Conservation (phyloP, 257 asterid species). For the Penstemon eatonii region DNA sequence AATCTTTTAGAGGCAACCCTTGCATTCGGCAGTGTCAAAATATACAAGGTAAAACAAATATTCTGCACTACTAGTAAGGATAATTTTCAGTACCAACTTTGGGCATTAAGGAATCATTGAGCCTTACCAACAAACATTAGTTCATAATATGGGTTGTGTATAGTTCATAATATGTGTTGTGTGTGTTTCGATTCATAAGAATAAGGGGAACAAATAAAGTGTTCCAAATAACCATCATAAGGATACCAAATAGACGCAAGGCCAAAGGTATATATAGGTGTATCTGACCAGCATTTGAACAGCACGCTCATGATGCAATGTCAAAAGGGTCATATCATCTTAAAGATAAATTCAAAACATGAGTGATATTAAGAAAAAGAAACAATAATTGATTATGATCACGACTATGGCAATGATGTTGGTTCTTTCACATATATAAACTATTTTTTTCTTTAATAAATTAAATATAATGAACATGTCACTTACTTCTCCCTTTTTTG, state of each 20-base stretch:
- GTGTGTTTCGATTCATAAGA: neutral
- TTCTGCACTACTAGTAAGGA: neutral
- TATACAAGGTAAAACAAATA: too few relatives aligned
- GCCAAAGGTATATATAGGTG: constrained; percentile 7
- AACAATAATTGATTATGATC: neutral
- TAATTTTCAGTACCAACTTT: neutral
- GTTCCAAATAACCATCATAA: constrained; percentile 8
- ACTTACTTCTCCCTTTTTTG: constrained; percentile 94
- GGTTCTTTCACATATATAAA: neutral
- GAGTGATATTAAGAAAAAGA: neutral
- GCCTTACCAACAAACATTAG: neutral
- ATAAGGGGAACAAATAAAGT: neutral
- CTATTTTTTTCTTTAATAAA: neutral
- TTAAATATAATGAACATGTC: constrained; percentile 18
- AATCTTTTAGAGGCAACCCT: too few relatives aligned
- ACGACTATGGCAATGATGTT: too few relatives aligned
- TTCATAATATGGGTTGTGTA: neutral
- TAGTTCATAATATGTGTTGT: neutral
- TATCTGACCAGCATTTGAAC: constrained; percentile 9
- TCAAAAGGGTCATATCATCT: constrained; percentile 19
- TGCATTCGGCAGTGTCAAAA: too few relatives aligned
- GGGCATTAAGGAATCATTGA: constrained; percentile 4
- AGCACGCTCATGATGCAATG: neutral
- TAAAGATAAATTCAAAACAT: neutral
- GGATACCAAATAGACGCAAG: neutral